Evolutionary conservation across 176 grass and related monocot species (phyloP), one percentile per base, ranked within the genome.

Genomic region (Juncus effusus): DNA sequence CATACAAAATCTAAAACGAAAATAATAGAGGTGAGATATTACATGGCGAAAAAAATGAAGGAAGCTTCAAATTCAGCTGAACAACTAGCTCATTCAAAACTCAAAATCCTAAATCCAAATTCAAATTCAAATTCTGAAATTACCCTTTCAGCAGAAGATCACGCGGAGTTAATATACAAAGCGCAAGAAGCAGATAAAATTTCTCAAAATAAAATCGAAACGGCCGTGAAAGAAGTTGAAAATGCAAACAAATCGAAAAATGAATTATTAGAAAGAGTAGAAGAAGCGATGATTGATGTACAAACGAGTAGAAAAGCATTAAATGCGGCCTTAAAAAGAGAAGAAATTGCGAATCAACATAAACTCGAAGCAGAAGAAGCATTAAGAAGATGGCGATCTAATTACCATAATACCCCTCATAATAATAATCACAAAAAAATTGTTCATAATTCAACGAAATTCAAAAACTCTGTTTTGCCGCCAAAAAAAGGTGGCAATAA

Each of bases 201-300:
- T 36, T 72, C 62, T 12, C 74, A 42, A 76, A 86, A 47, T 56
- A 87, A 62, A 80, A 65, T 93, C 2, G 80, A 80, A 35, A 10
- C 54, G 44, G 83, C 86, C 51, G 78, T 86, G 83, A 63, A 76
- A 74, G 80, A 90, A 60, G 75, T 99, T 6, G 73, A 93, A 69
- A 60, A 77, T 38, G 89, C 88, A 74, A 81, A 84, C 10, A 61
- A 70, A 13, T 75, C 75, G 37, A 89, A 86, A 69, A 42, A 59
- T 2, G 80, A 99, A 76, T 63, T 90, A 42, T 57, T 93, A 54
- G 80, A 93, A 80, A 93, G 85, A 82, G 88, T 93, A 47, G 85
- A 99, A 35, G 94, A 93, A 80, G 89, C 87, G 75, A 84, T 62
- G 82, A 7, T 69, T 7, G 83, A 90, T 52, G 83, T 93, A 15